Base-by-base conservation (phyloP, 495 filamentous ascomycete genomes). In the Annulohypoxylon moriforme region DNA sequence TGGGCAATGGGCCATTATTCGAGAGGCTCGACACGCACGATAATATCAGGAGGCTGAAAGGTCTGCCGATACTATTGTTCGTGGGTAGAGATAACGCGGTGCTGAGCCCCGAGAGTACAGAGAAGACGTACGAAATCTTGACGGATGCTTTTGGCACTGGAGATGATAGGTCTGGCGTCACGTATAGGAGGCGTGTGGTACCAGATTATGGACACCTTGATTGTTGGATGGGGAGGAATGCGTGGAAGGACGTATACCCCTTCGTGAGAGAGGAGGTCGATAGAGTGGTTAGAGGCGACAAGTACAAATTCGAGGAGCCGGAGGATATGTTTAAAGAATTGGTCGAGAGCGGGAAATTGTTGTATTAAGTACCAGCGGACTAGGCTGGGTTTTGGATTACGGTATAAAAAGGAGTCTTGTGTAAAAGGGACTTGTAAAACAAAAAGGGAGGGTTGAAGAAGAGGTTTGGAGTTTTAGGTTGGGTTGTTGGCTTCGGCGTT, bases 181-280 rank as follows among this genome's bases (percentile, higher is more conserved):
- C 81, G 52, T 91, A 90, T 75, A 80, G 79, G 40, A 78, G 89
- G 16, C 71, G 80, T 20, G 82, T 90, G 6, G 83, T 90, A 7
- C 83, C 86, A 7, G 86, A 87, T n/a, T 89, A 90, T 63, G 90
- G 90, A 24, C 90, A 92, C 73, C 74, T 92, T 58, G 90, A 92
- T 78, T 83, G 83, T 55, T 91, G 89, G 86, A 89, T 91, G 84
- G 89, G 89, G 0, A 82, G 85, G 40, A 80, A 85, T 47, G 88
- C 88, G 9, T 88, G 82, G 78, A 86, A 81, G 74, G 89, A 91
- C 75, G 85, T 92, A 10, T 92, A 85, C 72, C 89, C 88, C 27
- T 82, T 86, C 60, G 84, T 91, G 3, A 68, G 83, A 62, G 83
- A 84, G 64, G 86, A 89, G 76, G 79, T 88, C 3, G 83, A 87